Conservation (phyloP, 441 rosid species). For the Euphorbia corollata region DNA sequence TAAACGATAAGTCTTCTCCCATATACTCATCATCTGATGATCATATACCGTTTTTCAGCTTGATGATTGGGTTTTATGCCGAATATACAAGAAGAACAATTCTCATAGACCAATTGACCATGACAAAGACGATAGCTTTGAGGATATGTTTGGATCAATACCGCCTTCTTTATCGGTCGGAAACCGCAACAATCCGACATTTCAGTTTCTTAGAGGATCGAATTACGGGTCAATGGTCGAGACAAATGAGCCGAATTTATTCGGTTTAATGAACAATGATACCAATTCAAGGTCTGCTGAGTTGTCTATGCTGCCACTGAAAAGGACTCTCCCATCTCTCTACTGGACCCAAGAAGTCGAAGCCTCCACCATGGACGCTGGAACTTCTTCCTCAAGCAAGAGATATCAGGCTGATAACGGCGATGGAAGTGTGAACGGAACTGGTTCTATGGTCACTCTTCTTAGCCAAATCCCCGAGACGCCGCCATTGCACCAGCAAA, state of each 20-base stretch:
- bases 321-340: conserved; percentile 28
- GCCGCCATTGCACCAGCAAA: conserved; percentile 48
- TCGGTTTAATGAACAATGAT: conserved; percentile 32
- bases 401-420: conserved; percentile 30
- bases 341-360: conserved; percentile 26
- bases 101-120: conserved; percentile 42
- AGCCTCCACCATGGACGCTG: conserved; percentile 25
- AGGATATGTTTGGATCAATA: conserved; percentile 41
- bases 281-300: conserved; percentile 24
- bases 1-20: no score
- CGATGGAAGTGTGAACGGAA: conserved; percentile 28
- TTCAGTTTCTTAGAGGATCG: conserved; percentile 25
- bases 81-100: conserved; percentile 70
- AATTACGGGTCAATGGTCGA: conserved; percentile 37
- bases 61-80: conserved; percentile 86
- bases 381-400: conserved; percentile 36
- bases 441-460: conserved; percentile 31
- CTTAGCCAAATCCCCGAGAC: conserved; percentile 42
- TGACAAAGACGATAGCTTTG: conserved; percentile 43
- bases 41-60: conserved; percentile 31
- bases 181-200: conserved; percentile 16
- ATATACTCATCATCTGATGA: no score
- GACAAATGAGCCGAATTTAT: conserved; percentile 40
- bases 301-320: conserved; percentile 31
- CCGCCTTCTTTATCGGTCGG: conserved; percentile 24